phyloP scores from a whole-genome alignment of 192 early-diverging fungal genomes.

The Tieghemiomyces parasiticus region DNA sequence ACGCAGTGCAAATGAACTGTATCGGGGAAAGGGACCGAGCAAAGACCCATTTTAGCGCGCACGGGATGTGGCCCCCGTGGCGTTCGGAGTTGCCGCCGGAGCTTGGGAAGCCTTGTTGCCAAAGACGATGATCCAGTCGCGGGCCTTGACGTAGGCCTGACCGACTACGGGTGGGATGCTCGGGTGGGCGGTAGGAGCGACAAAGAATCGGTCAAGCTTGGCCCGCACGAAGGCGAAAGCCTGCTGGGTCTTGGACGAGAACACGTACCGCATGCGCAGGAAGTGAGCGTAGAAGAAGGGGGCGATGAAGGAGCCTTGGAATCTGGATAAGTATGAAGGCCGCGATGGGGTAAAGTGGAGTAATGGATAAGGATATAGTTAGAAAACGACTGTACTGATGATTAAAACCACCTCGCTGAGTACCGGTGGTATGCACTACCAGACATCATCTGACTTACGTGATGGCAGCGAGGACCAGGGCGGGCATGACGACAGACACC shows the following conservation, averaged over 20 bases:
- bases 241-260: background rate
- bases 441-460: too few species aligned
- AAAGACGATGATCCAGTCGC: background rate
- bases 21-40: too few species aligned
- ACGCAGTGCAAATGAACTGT: too few species aligned
- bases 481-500: background rate
- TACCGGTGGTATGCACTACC: too few species aligned
- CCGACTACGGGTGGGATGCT: background rate
- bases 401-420: too few species aligned
- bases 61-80: too few species aligned
- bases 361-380: too few species aligned
- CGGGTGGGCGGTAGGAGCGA: background rate
- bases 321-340: too few species aligned
- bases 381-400: too few species aligned
- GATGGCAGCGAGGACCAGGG: background rate
- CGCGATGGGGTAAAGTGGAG: too few species aligned
- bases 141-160: background rate
- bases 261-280: background rate
- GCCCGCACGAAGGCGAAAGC: conserved; percentile 1
- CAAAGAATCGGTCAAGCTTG: conserved; percentile 4
- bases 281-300: conserved; percentile 4
- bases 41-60: too few species aligned
- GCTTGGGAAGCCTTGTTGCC: conserved; percentile 4
- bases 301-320: conserved; percentile 2
- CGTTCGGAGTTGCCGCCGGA: too few species aligned